Evolutionary conservation across 768 basidiomycete genomes (phyloP), one percentile per base, ranked within the genome.

Genomic region (Terana coerulea): DNA sequence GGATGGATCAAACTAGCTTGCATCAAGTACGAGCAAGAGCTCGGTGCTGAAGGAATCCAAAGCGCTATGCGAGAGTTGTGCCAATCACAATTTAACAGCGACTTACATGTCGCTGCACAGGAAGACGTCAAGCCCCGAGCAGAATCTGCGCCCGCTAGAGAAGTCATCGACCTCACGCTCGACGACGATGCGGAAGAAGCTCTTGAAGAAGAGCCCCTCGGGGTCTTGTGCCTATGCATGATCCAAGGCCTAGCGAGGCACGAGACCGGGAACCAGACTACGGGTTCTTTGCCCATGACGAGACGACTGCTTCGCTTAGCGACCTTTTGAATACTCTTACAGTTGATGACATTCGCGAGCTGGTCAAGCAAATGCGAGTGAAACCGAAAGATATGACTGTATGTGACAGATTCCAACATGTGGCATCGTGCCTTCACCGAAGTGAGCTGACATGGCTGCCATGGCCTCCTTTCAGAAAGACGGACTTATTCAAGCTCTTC

Each of bases 1-100:
- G 74, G 72, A 51, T 83, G 83, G 71, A 75, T 80, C 52, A 75
- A 79, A 2, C 67, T 77, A 5, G 65, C 66, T 34, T 55, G 67
- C 1, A 65, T 86, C 19, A 74, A 68, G 51, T 79, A 77, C 48
- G 59, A 62, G 44, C 37, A 47, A 6, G 74, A 76, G 60, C 52
- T 84, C 65, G 73, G 75, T 49, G 58, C 66, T 41, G 41, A 57
- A 12, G 30, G 45, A 8, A 64, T 81, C 19, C 55, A 64, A 2
- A 54, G 60, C 4, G 78, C 77, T 4, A 73, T 84, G 47, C 56
- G 73, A 12, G 73, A 70, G 48, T 65, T 83, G 2, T 81, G 77
- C 47, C 30, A 17, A 43, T 45, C 51, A 19, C 10, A 30, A 47
- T 34, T 43, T n/a, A 33, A 19, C 45, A 4, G 14, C 21, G 2